A percentile compares a stretch with the other conserved stretches of the same genome.
These are phyloP conservation scores for Myrica gale DNA, from an alignment of 306 rosid species.

Conservation along the genomic window DNA sequence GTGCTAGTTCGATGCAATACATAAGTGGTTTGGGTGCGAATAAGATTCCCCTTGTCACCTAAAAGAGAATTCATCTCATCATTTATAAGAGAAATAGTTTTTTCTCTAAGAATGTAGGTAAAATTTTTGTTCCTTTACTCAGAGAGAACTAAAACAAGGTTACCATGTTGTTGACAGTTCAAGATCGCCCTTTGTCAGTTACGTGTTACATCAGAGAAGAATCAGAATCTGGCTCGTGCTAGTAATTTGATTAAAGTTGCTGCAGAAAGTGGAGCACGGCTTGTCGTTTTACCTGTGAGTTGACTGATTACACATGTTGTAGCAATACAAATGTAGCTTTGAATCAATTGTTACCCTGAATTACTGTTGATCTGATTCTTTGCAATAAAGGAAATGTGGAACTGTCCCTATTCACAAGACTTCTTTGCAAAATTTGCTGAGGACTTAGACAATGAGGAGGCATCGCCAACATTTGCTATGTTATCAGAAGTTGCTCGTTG, in stretches of 20 bases:
- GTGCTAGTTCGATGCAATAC: too few relatives aligned
- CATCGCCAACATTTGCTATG: slow-evolving; percentile 21
- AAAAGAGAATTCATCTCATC: too few relatives aligned
- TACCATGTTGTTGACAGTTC: slow-evolving; percentile 19
- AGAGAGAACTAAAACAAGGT: neutral
- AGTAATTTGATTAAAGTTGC: slow-evolving; percentile 5
- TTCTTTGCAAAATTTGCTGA: slow-evolving; percentile 15
- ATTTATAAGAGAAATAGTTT: neutral
- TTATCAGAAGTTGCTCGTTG: slow-evolving; percentile 22
- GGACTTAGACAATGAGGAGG: slow-evolving; percentile 23
- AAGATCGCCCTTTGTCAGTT: slow-evolving; percentile 34
- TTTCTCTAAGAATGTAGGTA: neutral
- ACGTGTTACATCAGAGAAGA: slow-evolving; percentile 22
- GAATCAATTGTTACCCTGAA: neutral
- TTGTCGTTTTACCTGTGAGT: slow-evolving; percentile 37
- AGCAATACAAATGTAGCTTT: neutral
- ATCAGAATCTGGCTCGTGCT: slow-evolving; percentile 23
- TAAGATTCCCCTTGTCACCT: too few relatives aligned
- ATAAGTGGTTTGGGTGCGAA: too few relatives aligned
- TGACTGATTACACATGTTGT: neutral
- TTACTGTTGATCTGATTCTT: neutral
- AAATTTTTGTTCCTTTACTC: neutral
- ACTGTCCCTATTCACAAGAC: slow-evolving; percentile 23
- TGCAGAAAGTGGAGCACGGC: slow-evolving; percentile 14
- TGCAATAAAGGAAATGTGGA: slow-evolving; percentile 26